phyloP scores from a whole-genome alignment of 2,329 filamentous ascomycete genomes.

The Dryadomyces sulphureus region DNA sequence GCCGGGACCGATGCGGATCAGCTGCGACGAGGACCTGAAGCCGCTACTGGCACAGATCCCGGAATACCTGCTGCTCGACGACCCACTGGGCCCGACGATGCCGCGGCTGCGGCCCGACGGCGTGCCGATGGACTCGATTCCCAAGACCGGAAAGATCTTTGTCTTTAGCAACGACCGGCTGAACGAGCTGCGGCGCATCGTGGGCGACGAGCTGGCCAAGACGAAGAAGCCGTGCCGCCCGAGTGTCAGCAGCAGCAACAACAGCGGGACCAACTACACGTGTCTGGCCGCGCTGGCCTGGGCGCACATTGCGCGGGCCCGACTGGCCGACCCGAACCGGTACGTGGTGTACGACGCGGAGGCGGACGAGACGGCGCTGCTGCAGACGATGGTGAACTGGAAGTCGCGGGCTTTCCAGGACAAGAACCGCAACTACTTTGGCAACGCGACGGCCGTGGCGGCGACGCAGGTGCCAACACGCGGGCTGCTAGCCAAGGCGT shows the following conservation, averaged over 20 bases:
- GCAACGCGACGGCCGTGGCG: slow-evolving; percentile 26
- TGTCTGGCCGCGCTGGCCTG: slow-evolving; percentile 25
- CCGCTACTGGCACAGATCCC: slow-evolving; percentile 15
- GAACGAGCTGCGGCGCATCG: slow-evolving; percentile 15
- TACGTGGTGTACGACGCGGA: background rate
- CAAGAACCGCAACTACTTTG: slow-evolving; percentile 21
- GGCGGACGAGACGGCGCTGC: slow-evolving; percentile 11
- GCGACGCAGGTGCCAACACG: slow-evolving; percentile 16
- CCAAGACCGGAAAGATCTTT: slow-evolving; percentile 26
- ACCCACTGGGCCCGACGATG: slow-evolving; percentile 22
- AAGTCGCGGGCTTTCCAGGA: slow-evolving; percentile 19
- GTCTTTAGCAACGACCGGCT: slow-evolving; percentile 21
- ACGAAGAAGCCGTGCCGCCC: too few species aligned
- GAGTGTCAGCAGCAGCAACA: too few species aligned
- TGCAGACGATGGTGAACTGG: slow-evolving; percentile 29
- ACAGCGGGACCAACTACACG: slow-evolving; percentile 19
- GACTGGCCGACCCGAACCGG: slow-evolving; percentile 11
- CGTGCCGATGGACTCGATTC: slow-evolving; percentile 15
- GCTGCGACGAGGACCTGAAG: slow-evolving; percentile 12
- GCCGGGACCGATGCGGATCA: slow-evolving; percentile 6
- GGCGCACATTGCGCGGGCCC: slow-evolving; percentile 22
- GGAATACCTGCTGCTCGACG: slow-evolving; percentile 21
- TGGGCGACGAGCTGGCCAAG: slow-evolving; percentile 8
- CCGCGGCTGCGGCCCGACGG: slow-evolving; percentile 16
- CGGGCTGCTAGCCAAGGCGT: slow-evolving; percentile 13